Percentiles rank a stretch among this genome's conserved stretches.
phyloP scores from a whole-genome alignment of 129 eudicot genomes.

The Mikania micrantha region DNA sequence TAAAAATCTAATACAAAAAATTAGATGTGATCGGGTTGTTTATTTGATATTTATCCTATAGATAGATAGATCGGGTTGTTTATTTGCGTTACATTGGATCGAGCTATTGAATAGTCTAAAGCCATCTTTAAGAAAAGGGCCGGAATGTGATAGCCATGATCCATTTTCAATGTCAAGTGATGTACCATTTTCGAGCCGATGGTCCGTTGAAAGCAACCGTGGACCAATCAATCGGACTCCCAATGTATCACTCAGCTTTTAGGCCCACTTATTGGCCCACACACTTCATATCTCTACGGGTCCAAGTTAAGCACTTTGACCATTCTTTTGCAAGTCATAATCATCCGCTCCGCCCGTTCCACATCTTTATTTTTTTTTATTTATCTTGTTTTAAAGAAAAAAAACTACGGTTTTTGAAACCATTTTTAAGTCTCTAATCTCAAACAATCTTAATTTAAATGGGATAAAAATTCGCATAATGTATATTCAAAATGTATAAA shows the following conservation, averaged over 20 bases:
- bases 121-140: slow-evolving; percentile 3
- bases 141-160: slow-evolving; percentile 9
- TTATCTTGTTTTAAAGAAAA: neutral
- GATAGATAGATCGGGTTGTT: too few relatives aligned
- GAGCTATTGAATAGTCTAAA: too few relatives aligned
- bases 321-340: slow-evolving; percentile 12
- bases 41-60: too few relatives aligned
- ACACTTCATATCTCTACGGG: neutral
- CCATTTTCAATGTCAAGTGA: slow-evolving; percentile 6
- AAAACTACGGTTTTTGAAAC: too few relatives aligned
- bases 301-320: neutral
- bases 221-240: slow-evolving; percentile 25
- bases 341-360: neutral
- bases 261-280: slow-evolving; percentile 16
- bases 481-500: too few relatives aligned
- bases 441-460: too few relatives aligned
- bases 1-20: too few relatives aligned
- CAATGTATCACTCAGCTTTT: slow-evolving; percentile 1
- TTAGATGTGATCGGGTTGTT: too few relatives aligned
- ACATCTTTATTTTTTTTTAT: neutral
- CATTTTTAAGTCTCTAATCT: too few relatives aligned
- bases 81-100: too few relatives aligned
- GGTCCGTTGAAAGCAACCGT: slow-evolving; percentile 13
- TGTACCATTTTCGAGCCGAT: slow-evolving; percentile 16
- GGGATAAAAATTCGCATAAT: too few relatives aligned